Base-by-base conservation (phyloP, 257 asterid species). In the Rehmannia glutinosa region DNA sequence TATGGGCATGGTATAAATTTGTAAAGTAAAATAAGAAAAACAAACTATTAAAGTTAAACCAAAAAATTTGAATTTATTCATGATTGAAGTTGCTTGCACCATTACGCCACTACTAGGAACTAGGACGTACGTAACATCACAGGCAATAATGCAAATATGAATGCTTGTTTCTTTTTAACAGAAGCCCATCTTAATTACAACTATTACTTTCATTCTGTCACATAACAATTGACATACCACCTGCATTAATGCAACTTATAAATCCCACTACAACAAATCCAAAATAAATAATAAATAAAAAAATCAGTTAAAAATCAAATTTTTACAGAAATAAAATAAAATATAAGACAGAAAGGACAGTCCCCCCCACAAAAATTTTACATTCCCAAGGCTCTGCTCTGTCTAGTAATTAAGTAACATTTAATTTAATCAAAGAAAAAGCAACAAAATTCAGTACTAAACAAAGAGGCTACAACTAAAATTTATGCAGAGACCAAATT, bases 311-410 rank as follows among this genome's bases (percentile, higher is more conserved):
- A 0, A 68, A 55, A 68, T 43, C 17, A 38, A 27, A 51, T 12
- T 45, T 71, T 51, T 39, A 9, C 32, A 54, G 46, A 47, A 25
- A 25, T 23, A 39, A 52, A 16, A n/a, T n/a, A n/a, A 51, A 33
- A 56, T 32, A 73, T 23, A 38, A 50, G 30, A 41, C 56, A 66
- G 78, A 68, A 47, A 79, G 38, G 38, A 45, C 53, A 27, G 69
- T 36, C 64, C 70, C 60, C 55, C 61, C 58, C 56, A 68, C 66
- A 66, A 64, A 68, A 75, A 58, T 49, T 47, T 80, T 77, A 64
- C 78, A 75, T 79, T 83, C 81, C 86, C 86, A 69, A 85, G 66
- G 52, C 68, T 38, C 55, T 36, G 66, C 73, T 49, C 77, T 72
- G 73, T 70, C 76, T 35, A 62, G n/a, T 60, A 27, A 5, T 11